Evolutionary conservation across 768 basidiomycete genomes (phyloP), one percentile per base, ranked within the genome.

Genomic region (Russula foetens): DNA sequence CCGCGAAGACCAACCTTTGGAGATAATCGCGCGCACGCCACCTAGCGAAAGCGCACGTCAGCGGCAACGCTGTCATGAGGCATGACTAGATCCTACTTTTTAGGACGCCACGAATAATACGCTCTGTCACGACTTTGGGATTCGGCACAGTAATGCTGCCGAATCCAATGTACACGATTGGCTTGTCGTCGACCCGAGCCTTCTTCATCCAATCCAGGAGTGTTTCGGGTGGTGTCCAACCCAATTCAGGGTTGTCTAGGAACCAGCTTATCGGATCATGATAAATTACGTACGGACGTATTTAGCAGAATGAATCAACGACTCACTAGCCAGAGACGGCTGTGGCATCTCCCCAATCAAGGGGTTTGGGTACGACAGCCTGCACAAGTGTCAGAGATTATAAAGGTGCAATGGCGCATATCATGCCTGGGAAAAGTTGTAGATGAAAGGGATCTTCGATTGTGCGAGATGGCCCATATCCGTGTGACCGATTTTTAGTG

Each of bases 91-190:
- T 71, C 79, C 19, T 58, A 83, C 83, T 82, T 68, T 80, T 81
- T 47, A 82, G 68, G 14, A 85, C 84, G 0, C 83, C 84, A 57
- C 82, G 77, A 54, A 85, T 76, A 51, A 88, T 82, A 29, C 74
- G 76, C 35, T 74, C 72, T 2, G 84, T 83, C 63, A 85, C 76
- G 7, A 74, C 75, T 51, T 75, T 75, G 1, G 84, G 82, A 65
- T 79, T 68, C 9, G 84, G 83, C 2, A 88, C 84, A 5, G 83
- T 84, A 58, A 88, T 85, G 33, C 81, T 84, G 1, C 85, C 85
- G 63, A 86, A 86, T 3, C 85, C 84, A 52, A 88, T 85, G 67
- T 88, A 88, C 3, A 88, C 85, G 48, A 88, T 75, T 0, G 84
- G 75, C 67, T 83, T 84, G 1, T 72, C 72, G 58, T 86, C 84